Percentiles rank a stretch among this genome's conserved stretches.
These are phyloP conservation scores for Cicer cuneatum DNA, from an alignment of 306 rosid species.

Conservation along the genomic window DNA sequence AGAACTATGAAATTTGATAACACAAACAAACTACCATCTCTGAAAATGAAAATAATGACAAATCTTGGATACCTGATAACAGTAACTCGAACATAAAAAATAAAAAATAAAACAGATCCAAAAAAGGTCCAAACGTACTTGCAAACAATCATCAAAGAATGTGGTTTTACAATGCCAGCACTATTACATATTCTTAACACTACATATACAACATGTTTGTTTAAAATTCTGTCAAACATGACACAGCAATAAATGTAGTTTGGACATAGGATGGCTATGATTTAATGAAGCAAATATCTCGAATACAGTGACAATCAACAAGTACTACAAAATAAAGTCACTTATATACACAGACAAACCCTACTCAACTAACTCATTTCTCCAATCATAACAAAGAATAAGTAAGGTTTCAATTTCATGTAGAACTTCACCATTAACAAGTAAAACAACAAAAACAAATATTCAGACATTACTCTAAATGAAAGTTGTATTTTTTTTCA, in stretches of 20 bases:
- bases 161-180: slow-evolving; percentile 6
- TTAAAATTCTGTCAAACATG: slow-evolving; percentile 7
- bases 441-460: neutral
- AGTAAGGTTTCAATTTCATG: neutral
- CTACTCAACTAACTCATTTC: slow-evolving; percentile 32
- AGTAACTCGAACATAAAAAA: slow-evolving; percentile 14
- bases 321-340: slow-evolving; percentile 11
- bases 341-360: slow-evolving; percentile 27
- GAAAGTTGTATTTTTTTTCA: neutral
- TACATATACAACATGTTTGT: slow-evolving; percentile 11
- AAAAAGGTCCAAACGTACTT: slow-evolving; percentile 22
- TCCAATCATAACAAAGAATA: slow-evolving; percentile 32
- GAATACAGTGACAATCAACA: neutral
- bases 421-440: neutral
- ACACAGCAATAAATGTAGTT: neutral
- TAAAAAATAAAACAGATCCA: slow-evolving; percentile 13
- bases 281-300: neutral
- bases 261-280: neutral
- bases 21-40: slow-evolving; percentile 2
- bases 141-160: slow-evolving; percentile 10
- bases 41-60: slow-evolving; percentile 10
- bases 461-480: neutral
- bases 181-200: slow-evolving; percentile 16
- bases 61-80: slow-evolving; percentile 13
- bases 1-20: slow-evolving; percentile 12